Percentiles rank a stretch among this genome's conserved stretches.
Conservation (phyloP, 306 rosid species). For the Hippophae tibetana region DNA sequence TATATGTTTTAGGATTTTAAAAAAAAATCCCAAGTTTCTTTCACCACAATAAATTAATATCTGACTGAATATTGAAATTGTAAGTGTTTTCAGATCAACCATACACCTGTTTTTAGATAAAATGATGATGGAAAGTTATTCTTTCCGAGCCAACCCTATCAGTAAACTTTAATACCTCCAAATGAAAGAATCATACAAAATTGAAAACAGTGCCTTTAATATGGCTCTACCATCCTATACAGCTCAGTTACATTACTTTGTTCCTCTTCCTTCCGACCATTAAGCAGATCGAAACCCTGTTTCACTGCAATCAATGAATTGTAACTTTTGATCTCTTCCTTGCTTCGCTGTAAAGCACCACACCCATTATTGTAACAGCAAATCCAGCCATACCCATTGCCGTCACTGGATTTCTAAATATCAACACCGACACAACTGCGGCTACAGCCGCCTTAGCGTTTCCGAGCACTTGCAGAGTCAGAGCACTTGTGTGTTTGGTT, state of each 20-base stretch:
- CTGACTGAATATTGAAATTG: too few relatives aligned
- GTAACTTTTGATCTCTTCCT: conserved; percentile 74
- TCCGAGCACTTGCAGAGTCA: conserved; percentile 85
- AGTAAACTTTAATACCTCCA: conserved; percentile 4
- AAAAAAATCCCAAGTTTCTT: too few relatives aligned
- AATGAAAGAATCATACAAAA: background rate
- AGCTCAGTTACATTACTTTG: conserved; percentile 16
- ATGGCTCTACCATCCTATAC: conserved; percentile 28
- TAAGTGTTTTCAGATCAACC: conserved; percentile 4
- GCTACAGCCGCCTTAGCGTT: conserved; percentile 92
- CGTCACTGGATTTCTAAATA: conserved; percentile 77
- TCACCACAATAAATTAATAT: too few relatives aligned
- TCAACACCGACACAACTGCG: conserved; percentile 84
- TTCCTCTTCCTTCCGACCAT: conserved; percentile 9
- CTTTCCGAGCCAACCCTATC: conserved; percentile 17
- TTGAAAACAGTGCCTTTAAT: background rate
- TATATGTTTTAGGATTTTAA: too few relatives aligned
- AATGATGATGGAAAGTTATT: background rate
- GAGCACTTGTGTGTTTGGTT: conserved; percentile 87
- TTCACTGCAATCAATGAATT: conserved; percentile 21
- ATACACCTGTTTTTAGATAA: conserved; percentile 10
- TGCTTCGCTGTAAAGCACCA: conserved; percentile 85
- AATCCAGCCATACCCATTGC: conserved; percentile 82
- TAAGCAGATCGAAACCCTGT: conserved; percentile 12
- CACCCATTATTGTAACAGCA: conserved; percentile 74